Base-by-base conservation (phyloP, 2,329 filamentous ascomycete genomes). In the Colletotrichum orchidophilum region DNA sequence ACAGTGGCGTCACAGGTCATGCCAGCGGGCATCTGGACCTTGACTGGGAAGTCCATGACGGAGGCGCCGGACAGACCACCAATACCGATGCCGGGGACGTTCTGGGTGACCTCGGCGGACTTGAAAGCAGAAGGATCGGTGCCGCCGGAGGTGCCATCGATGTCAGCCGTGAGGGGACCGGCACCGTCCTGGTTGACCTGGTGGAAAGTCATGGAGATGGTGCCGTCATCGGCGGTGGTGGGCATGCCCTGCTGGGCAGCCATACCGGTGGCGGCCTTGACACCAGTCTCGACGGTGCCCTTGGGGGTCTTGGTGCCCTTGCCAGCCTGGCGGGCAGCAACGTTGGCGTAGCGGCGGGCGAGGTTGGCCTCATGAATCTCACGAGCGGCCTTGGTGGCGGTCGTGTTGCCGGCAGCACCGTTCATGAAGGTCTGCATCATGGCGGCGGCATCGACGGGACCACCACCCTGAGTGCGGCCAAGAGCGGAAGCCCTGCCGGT, bases 161-260 rank as follows among this genome's bases (percentile, higher is more conserved):
- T 83, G 55, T 83, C 82, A 3, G 90, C 90, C 27, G 82, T 86
- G 54, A 92, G 82, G 1, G 90, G 90, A 2, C 91, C 91, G 0
- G 90, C 91, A 24, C 91, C 91, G 75, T 93, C 91, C 79, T 92
- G 90, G 85, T 93, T 93, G 82, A 92, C 87, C 82, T 93, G 88
- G 79, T 91, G 90, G 82, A 88, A 92, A 71, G 87, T 89, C 86
- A 93, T 87, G 67, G 84, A 86, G 78, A 93, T 82, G 27, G 85
- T 85, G 76, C 89, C 89, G 63, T 97, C 94, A 64, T 89, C 87
- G 18, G 93, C 92, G 70, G 88, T 81, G 50, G 92, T 86, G 13
- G 91, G 85, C 0, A 97, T 88, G 49, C 90, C 90, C 0, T 98
- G 88, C 73, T 92, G 87, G 58, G 89, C 82, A 59, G 90, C 91